Evolutionary conservation across 306 rosid species (phyloP), one percentile per base, ranked within the genome.

Genomic region (Carpinus viminea): DNA sequence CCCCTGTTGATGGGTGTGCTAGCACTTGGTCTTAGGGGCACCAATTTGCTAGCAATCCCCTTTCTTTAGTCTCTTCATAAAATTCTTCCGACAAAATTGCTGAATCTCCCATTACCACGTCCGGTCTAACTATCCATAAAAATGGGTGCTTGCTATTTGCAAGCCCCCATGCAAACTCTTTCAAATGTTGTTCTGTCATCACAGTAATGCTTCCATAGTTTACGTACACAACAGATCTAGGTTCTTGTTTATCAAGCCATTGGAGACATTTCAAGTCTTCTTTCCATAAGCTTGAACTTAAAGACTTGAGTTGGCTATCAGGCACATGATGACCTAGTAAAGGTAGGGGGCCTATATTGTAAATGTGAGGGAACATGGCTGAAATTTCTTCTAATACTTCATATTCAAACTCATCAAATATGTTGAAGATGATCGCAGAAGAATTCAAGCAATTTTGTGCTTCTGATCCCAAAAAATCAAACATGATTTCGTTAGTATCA

Each of bases 81-180:
- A 84, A 86, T 50, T 74, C 87, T 36, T 70, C 56, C 0, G 87
- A 34, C 3, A 86, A 78, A 46, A 73, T n/a, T 4, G 62, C 66
- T 0, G 82, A 74, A 65, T 83, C 82, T 8, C 81, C 87, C 83
- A 34, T 34, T 20, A 79, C 82, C 50, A 86, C 72, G 74, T 86
- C 90, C 3, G 83, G 85, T 78, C 90, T 82, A n/a, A 88, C 47
- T 18, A 87, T 74, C 88, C 89, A 87, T 71, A 83, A 47, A 73
- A 85, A 85, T 10, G 84, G 79, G 21, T 73, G 79, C 24, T 82
- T 78, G 62, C 86, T 85, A 24, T 82, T 84, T 26, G 90, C 90
- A 7, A 84, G 77, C 3, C 90, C 90, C 90, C 87, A 83, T 18
- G 89, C 89, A 77, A 89, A 81, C 53, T 89, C 93, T 50, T 26